phyloP scores from a whole-genome alignment of 495 filamentous ascomycete genomes.

The Aspergillus diversus region DNA sequence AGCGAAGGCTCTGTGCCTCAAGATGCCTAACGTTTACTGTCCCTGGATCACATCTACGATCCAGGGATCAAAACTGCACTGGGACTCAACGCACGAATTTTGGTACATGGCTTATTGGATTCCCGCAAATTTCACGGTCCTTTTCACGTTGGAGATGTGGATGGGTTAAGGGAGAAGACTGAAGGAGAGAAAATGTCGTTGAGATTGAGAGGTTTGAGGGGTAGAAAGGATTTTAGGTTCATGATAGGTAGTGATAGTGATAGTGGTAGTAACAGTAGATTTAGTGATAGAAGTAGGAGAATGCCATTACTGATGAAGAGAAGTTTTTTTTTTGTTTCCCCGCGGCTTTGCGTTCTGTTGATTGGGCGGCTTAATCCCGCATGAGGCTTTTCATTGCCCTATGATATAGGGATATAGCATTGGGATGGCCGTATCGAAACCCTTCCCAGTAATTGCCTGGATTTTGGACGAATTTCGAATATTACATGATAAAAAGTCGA shows the following conservation, averaged over 20 bases:
- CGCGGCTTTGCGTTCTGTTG: not conserved
- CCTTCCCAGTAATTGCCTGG: no score
- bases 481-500: no score
- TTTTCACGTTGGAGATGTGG: not conserved
- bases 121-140: not conserved
- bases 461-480: no score
- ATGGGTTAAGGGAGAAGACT: not conserved
- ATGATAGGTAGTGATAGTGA: not conserved
- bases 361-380: constrained; percentile 1
- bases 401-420: not conserved
- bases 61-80: constrained; percentile 15
- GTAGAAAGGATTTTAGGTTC: not conserved
- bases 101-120: constrained; percentile 18
- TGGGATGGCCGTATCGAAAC: no score
- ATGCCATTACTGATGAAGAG: constrained; percentile 6
- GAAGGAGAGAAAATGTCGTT: no score
- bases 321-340: not conserved
- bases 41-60: constrained; percentile 20
- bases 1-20: not conserved
- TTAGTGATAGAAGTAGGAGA: constrained; percentile 5
- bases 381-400: not conserved
- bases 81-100: constrained; percentile 5
- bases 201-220: not conserved
- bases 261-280: not conserved
- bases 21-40: constrained; percentile 31